Conservation (phyloP, 805 yeast species). For the Priceomyces haplophilus region DNA sequence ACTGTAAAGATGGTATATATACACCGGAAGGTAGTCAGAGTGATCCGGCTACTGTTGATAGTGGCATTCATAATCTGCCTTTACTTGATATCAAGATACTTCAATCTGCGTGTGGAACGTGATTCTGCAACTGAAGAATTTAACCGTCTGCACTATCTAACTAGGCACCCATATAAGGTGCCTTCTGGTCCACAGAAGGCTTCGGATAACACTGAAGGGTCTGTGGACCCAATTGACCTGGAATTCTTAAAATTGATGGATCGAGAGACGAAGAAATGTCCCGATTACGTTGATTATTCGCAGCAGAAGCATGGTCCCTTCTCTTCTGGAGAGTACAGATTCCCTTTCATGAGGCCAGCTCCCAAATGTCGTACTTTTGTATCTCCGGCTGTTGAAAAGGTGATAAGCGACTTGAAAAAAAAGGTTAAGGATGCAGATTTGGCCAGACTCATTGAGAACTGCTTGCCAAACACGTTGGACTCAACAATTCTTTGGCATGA, state of each 20-base stretch:
- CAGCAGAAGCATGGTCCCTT: slow-evolving; percentile 52
- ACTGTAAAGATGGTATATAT: slow-evolving; percentile 2
- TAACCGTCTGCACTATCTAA: background rate
- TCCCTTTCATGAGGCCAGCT: slow-evolving; percentile 78
- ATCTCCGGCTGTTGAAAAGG: slow-evolving; percentile 58
- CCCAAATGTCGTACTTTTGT: slow-evolving; percentile 68
- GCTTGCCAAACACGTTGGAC: slow-evolving; percentile 84
- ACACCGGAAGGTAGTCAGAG: slow-evolving; percentile 1
- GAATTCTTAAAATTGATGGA: slow-evolving; percentile 19
- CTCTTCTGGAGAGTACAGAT: slow-evolving; percentile 49
- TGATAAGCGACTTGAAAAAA: slow-evolving; percentile 50
- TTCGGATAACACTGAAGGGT: background rate
- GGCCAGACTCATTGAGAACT: slow-evolving; percentile 72
- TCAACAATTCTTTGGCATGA: slow-evolving; percentile 78
- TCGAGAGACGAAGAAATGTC: slow-evolving; percentile 39
- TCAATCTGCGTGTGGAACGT: background rate
- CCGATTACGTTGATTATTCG: slow-evolving; percentile 63
- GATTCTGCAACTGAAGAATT: background rate
- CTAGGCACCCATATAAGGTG: background rate
- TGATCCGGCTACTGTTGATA: background rate
- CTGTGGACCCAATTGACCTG: slow-evolving; percentile 5
- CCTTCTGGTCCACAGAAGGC: background rate
- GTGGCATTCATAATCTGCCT: background rate
- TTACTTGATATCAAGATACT: background rate
- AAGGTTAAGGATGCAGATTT: slow-evolving; percentile 61